Base-by-base conservation (phyloP, 805 yeast genomes). In the Wickerhamiella slavikovae region DNA sequence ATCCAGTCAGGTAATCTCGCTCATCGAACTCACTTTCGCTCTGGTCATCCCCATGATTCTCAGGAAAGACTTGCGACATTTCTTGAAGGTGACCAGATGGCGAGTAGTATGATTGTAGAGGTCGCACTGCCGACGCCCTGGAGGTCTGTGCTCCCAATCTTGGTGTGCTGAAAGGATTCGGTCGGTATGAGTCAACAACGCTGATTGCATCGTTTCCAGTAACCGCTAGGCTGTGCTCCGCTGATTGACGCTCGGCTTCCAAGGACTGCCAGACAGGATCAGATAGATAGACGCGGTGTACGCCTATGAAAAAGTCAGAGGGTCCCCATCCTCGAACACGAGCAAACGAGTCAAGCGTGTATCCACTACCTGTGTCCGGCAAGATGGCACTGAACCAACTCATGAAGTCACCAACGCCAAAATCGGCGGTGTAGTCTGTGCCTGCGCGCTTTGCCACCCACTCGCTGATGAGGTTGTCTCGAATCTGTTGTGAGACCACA, bases 1-100 rank as follows among this genome's bases (percentile, higher is more conserved):
- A 30, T 14, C 40, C 45, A 12, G 35, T 29, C 27, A 45, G 34
- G 19, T 38, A 42, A 26, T 45, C 43, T n/a, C 34, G 34, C 27
- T 42, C 40, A 15, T 37, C 41, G 13, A 34, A 35, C 4, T 37
- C 42, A 10, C 29, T 25, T 9, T 39, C 41, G n/a, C n/a, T n/a
- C 19, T 63, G 66, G 13, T 58, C 56, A 1, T 32, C 31, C 13
- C 35, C 34, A 15, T 37, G 38, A 4, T 31, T 73, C 71, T 17
- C 29, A n/a, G 34, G 25, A 30, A 29, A 31, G n/a, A 31, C 11
- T 15, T 39, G 35, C 20, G 38, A 40, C 13, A 35, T 35, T 12
- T 27, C 36, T 14, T 29, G 34, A 16, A 34, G 24, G 14, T 26
- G 33, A 12, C 37, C 37, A 3, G 27, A 26, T 10, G 28, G 17